Base-by-base conservation (phyloP, 805 yeast species). In the Brettanomyces sp. region DNA sequence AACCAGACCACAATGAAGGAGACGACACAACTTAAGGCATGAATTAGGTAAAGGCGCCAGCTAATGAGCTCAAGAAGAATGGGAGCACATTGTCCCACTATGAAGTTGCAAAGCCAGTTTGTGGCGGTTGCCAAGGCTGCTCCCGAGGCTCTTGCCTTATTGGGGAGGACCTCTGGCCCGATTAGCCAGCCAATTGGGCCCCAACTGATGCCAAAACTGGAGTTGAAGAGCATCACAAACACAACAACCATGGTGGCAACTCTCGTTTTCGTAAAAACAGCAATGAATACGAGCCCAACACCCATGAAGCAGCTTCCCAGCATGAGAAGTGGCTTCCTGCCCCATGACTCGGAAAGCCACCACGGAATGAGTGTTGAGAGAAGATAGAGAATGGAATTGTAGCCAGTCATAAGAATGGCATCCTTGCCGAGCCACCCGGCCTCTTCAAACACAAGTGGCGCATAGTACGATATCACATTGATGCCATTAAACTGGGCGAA, bases 401-500 rank as follows among this genome's bases (percentile, higher is more conserved):
- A 72, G 22, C 97, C 97, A 0, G 97, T 87, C 95, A 89, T 85
- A 51, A 88, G 73, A 50, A 89, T 79, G 3, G 96, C 96, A 52
- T 79, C 77, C 49, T 95, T 71, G 24, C 96, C 96, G 6, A 74
- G 65, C 96, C 96, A 90, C 25, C 97, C 97, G 3, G 96, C 96
- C 55, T 85, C 85, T 62, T 90, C 96, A 64, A 89, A 90, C 42
- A 89, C 95, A 64, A 90, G 68, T 2, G 96, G 96, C 2, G 96
- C 96, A 66, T 89, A 89, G 65, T 90, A 90, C 1, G 95, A 82
- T 45, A 90, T 86, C 44, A 90, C 91, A 59, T 89, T 90, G 64
- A 89, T 90, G 56, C 97, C 97, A 62, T 89, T 85, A 61, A 90
- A 70, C 64, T 90, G 96, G 3, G 97, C 96, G 70, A 90, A 88